Base-by-base conservation (phyloP, 306 rosid species). In the Rosa rugosa region DNA sequence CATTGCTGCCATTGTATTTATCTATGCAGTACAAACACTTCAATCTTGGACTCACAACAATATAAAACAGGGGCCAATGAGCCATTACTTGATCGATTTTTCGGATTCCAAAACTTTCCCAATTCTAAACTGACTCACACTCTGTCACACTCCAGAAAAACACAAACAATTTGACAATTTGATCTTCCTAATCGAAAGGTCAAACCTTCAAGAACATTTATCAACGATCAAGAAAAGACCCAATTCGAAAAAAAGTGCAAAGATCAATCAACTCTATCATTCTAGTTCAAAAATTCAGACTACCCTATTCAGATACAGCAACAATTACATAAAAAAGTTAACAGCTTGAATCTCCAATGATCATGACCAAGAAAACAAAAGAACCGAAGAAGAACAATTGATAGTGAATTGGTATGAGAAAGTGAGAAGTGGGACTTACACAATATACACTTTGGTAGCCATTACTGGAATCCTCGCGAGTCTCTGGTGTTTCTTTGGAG, bases 371-470 rank as follows among this genome's bases (percentile, higher is more conserved):
- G 5, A 41, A 71, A 84, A 82, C 1, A 66, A 68, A 38, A 71
- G 5, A 84, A 86, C 79, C 83, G 40, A 57, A 69, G 57, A 77
- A 82, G 71, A 81, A 70, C 25, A 47, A 38, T 23, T 68, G 64
- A 69, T 27, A 64, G 41, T 51, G 25, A 76, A 57, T 14, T 51
- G 18, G 31, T 8, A 0, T 9, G 5, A 71, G 46, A 60, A 59
- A 62, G 7, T 11, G 66, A 51, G 38, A 46, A 51, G n/a, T 34
- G 76, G 64, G 45, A 75, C 95, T 67, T 92, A 94, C 98, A 94
- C 98, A 81, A 94, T 91, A 77, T 92, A 89, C 73, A 94, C 85
- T 86, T 92, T 94, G 90, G 92, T 91, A 8, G 95, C 97, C 98
- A 94, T 94, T 79, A 88, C 76, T 78, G 83, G 74, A 76, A 81